Base-by-base conservation (phyloP, 495 filamentous ascomycete genomes). In the Penicillium soppii region DNA sequence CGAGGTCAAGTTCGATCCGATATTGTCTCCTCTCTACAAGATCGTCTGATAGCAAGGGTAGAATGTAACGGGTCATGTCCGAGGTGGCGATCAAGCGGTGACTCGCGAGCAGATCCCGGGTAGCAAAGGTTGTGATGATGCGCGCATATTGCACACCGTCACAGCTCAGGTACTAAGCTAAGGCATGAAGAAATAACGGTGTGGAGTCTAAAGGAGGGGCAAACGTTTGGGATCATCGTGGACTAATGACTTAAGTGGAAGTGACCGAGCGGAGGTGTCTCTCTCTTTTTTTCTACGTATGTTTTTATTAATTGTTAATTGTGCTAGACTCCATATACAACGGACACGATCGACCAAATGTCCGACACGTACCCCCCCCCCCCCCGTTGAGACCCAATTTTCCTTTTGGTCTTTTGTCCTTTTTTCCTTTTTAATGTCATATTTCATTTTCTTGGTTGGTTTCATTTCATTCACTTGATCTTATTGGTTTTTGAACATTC, bases 201-300 rank as follows among this genome's bases (percentile, higher is more conserved):
- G 43, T 47, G 50, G 40, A 50, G 56, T 41, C 21, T 26, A 30
- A 39, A 25, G 43, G 50, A 39, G 50, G 46, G 50, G 35, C 43
- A 43, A 60, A 43, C 51, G 60, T 61, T 53, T n/a, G n/a, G 51
- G 61, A 63, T 63, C 61, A 61, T 58, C 61, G 16, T 21, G n/a
- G 12, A 62, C 53, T 53, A 57, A 27, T 58, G 57, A 63, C 60
- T 21, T 46, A 63, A 61, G 53, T 57, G 60, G 60, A 43, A 53
- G 47, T 43, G 42, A 47, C 15, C 39, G 47, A 30, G 25, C 32
- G 50, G 36, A 51, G 39, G 23, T 22, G n/a, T 33, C 29, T 45
- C 27, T 36, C 39, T 49, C n/a, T n/a, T n/a, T n/a, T n/a, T n/a
- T n/a, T n/a, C n/a, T n/a, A n/a, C n/a, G n/a, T n/a, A n/a, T n/a